phyloP scores from a whole-genome alignment of 495 filamentous ascomycete genomes.

The Aspergillus taichungensis region DNA sequence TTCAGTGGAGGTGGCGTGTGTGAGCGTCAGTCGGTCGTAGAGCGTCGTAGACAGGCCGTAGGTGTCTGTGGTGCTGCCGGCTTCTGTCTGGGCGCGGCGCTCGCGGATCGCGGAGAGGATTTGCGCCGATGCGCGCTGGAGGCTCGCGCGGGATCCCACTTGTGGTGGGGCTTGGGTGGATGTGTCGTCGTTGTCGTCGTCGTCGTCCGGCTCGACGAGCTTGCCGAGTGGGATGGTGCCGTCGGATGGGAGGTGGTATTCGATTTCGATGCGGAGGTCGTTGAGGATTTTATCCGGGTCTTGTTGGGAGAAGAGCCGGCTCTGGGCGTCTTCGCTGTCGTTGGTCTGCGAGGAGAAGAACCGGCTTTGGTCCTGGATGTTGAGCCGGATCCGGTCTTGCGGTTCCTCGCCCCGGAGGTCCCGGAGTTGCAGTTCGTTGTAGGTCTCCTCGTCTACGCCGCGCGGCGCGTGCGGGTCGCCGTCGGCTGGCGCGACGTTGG shows the following conservation, averaged over 20 bases:
- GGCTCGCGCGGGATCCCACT: conserved; percentile 28
- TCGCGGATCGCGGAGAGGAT: conserved; percentile 37
- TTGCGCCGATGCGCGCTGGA: conserved; percentile 33
- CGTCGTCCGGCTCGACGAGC: conserved; percentile 51
- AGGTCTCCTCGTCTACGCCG: conserved; percentile 68
- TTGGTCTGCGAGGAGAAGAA: conserved; percentile 66
- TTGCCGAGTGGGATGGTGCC: conserved; percentile 44
- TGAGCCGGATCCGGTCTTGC: conserved; percentile 69
- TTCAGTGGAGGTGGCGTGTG: conserved; percentile 86
- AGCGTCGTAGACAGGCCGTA: conserved; percentile 56
- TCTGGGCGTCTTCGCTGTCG: conserved; percentile 43
- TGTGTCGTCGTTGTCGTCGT: conserved; percentile 45
- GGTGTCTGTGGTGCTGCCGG: conserved; percentile 30
- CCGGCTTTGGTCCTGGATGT: conserved; percentile 73
- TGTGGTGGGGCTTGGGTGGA: conserved; percentile 32
- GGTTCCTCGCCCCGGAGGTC: conserved; percentile 71
- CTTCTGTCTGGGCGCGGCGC: conserved; percentile 27
- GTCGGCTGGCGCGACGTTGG: conserved; percentile 71
- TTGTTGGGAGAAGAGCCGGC: conserved; percentile 51
- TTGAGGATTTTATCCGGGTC: conserved; percentile 58
- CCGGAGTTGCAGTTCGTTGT: conserved; percentile 62
- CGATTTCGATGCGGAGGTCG: conserved; percentile 54
- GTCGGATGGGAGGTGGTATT: conserved; percentile 37
- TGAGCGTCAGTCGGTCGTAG: conserved; percentile 68
- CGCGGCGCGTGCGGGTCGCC: conserved; percentile 51